phyloP scores from a whole-genome alignment of 2,329 filamentous ascomycete genomes.

The Aureobasidium namibiae region DNA sequence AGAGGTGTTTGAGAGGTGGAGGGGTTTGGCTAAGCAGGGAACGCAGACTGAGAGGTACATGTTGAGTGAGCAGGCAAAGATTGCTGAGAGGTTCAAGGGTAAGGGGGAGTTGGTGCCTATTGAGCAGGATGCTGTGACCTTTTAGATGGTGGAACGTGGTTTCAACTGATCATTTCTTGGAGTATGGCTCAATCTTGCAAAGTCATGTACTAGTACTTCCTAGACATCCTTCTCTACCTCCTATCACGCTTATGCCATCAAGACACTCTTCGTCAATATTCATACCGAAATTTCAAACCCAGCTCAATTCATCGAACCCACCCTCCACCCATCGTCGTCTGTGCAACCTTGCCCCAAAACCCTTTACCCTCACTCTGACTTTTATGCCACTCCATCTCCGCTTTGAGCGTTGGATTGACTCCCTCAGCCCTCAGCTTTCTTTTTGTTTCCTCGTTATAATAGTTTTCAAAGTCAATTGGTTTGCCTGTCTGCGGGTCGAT shows the following conservation, averaged over 20 bases:
- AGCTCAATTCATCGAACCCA: slow-evolving; percentile 8
- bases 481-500: background rate
- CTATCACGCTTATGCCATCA: no score
- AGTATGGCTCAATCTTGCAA: no score
- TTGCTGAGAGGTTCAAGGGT: slow-evolving; percentile 44
- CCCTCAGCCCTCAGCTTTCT: slow-evolving; percentile 14
- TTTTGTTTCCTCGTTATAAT: slow-evolving; percentile 14
- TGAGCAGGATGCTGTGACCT: slow-evolving; percentile 29
- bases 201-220: no score
- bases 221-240: no score
- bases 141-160: slow-evolving; percentile 18
- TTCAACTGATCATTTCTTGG: no score
- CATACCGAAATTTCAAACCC: no score
- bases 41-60: slow-evolving; percentile 43
- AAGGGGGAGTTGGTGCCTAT: slow-evolving; percentile 42
- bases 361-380: background rate
- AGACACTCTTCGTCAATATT: no score
- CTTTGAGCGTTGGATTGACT: slow-evolving; percentile 15
- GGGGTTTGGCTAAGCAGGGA: slow-evolving; percentile 40
- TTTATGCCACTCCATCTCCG: slow-evolving; percentile 16
- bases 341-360: slow-evolving; percentile 15
- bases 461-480: slow-evolving; percentile 10
- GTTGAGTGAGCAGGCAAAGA: slow-evolving; percentile 46
- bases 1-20: slow-evolving; percentile 46
- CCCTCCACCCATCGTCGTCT: slow-evolving; percentile 15